phyloP scores from a whole-genome alignment of 768 basidiomycete genomes.

The Pleurotus cornucopiae region DNA sequence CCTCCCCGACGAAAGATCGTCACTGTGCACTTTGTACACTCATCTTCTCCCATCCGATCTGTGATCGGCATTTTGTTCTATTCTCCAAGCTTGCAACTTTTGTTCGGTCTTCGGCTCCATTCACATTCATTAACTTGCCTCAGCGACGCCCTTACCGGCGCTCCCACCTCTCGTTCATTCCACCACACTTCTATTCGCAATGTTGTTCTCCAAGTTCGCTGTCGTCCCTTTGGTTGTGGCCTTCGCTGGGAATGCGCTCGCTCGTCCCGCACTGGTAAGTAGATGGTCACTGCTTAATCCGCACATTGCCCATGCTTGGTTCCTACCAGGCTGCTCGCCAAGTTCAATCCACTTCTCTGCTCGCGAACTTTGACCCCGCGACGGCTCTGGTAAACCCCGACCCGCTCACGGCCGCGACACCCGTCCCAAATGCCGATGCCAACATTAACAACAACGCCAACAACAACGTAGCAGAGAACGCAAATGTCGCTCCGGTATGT shows the following conservation, averaged over 20 bases:
- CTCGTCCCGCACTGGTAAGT: neutral
- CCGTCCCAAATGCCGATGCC: neutral
- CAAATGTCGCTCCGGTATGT: neutral
- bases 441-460: neutral
- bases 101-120: neutral
- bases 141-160: neutral
- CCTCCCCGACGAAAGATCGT: neutral
- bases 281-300: neutral
- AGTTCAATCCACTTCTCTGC: neutral
- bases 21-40: constrained; percentile 8
- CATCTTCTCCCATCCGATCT: constrained; percentile 4
- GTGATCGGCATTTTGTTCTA: constrained; percentile 8
- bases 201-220: constrained; percentile 6
- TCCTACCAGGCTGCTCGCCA: neutral
- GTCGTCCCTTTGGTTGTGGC: neutral
- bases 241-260: neutral
- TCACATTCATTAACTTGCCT: neutral
- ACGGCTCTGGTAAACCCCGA: constrained; percentile 2
- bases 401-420: constrained; percentile 1
- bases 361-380: constrained; percentile 3
- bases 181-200: neutral
- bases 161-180: neutral
- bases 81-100: constrained; percentile 3
- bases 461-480: neutral
- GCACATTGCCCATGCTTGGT: neutral